phyloP scores from a whole-genome alignment of 208 protist genomes.

The Crithidia bombi region DNA sequence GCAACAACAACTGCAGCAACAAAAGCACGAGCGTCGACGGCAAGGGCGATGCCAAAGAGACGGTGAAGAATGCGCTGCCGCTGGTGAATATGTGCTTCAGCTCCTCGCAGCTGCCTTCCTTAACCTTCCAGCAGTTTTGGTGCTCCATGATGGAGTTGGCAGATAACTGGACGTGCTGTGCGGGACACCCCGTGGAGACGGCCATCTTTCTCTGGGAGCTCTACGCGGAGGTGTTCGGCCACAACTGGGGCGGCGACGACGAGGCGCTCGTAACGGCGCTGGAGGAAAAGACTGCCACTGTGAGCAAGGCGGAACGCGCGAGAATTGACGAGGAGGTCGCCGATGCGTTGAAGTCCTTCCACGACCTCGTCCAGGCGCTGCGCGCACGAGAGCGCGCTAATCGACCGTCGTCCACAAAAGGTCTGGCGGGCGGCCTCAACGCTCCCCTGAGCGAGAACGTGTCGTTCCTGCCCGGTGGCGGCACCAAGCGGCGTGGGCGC shows the following conservation, averaged over 20 bases:
- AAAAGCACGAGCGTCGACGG: not conserved
- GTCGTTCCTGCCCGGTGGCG: not conserved
- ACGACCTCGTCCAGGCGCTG: conserved; percentile 50
- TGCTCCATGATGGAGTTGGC: conserved; percentile 84
- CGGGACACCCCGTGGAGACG: conserved; percentile 62
- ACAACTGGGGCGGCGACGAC: conserved; percentile 82
- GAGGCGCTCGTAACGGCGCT: conserved; percentile 40
- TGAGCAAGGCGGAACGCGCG: conserved; percentile 25
- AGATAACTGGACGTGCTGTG: conserved; percentile 88
- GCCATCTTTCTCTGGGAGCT: conserved; percentile 81
- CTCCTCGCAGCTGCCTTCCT: conserved; percentile 54
- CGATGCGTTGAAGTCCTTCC: conserved; percentile 43
- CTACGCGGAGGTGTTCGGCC: conserved; percentile 83
- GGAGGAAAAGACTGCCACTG: conserved; percentile 28
- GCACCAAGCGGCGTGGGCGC: not conserved
- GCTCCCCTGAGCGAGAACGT: not conserved
- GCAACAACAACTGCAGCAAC: no score
- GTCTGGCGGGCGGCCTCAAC: not conserved
- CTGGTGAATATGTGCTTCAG: conserved; percentile 26
- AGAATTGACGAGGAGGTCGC: conserved; percentile 33
- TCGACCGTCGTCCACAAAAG: conserved; percentile 16
- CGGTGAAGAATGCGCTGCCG: conserved; percentile 9
- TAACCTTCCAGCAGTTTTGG: conserved; percentile 87
- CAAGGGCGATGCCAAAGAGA: not conserved
- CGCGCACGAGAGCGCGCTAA: conserved; percentile 24